Base-by-base conservation (phyloP, 164 flowering plant species). In the Vitis vinifera region DNA sequence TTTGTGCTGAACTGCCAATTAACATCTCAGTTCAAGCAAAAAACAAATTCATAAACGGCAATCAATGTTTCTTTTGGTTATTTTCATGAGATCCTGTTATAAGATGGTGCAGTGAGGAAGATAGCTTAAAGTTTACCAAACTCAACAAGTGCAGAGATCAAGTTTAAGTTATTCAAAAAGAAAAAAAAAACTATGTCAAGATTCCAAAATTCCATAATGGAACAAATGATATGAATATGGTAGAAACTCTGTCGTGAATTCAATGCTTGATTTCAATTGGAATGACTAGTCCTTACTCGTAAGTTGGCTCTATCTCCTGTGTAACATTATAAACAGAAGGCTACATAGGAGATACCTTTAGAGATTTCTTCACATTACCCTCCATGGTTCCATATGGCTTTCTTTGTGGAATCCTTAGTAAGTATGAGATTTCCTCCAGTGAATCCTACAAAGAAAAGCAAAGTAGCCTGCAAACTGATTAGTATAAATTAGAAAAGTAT, bases 341-440 rank as follows among this genome's bases (percentile, higher is more conserved):
- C 16, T 13, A 59, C 51, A 63, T 59, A 60, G 13, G 57, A 15
- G n/a, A 19, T 82, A 92, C 97, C 97, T 91, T 88, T 27, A 94
- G 77, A 70, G 97, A 91, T 88, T 86, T 94, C 85, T 94, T 89
- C 62, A 88, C 95, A 83, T 94, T 89, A 14, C 92, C 86, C 85
- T 94, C 97, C 98, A 94, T 92, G 51, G 98, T 92, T 81, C 97
- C 94, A 78, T 73, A 94, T 51, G 98, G 98, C 79, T 94, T 94
- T 81, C 98, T 84, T 77, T 94, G 98, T 44, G 98, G 98, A 72
- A 94, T 94, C 79, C 98, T 91, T 47, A 92, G 86, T 82, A 92
- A 83, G 83, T 89, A 94, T 14, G 97, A 89, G 67, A 94, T 78
- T 48, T 94, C 97, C 80, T 94, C 98, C 76, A 94, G 71, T 70